Percentiles rank a stretch among this genome's conserved stretches.
phyloP scores from a whole-genome alignment of 2,329 filamentous ascomycete genomes.

The Emydomyces testavorans region DNA sequence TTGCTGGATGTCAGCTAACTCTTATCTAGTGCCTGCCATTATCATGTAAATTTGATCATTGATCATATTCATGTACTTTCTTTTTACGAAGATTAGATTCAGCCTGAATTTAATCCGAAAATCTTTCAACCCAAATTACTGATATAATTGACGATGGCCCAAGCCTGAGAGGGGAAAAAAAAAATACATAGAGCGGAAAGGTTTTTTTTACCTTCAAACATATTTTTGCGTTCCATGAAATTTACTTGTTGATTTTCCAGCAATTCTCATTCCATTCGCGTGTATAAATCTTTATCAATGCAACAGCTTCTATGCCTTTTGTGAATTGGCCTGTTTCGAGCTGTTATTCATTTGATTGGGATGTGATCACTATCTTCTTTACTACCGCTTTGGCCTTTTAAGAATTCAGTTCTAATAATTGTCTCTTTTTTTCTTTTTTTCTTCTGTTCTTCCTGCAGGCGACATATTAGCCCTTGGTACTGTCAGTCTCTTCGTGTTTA shows the following conservation, averaged over 20 bases:
- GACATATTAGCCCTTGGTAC: too few species aligned
- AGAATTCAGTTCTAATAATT: too few species aligned
- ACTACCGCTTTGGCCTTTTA: too few species aligned
- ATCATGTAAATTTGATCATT: constrained; percentile 35
- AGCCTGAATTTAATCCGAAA: constrained; percentile 20
- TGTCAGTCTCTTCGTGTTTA: too few species aligned
- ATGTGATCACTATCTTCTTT: too few species aligned
- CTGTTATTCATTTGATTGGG: too few species aligned
- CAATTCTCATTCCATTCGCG: not conserved
- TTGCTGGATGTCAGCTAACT: not conserved
- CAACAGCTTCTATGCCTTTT: not conserved
- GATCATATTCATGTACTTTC: not conserved
- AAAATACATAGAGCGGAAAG: constrained; percentile 9
- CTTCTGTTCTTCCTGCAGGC: too few species aligned
- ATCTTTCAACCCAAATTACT: constrained; percentile 19
- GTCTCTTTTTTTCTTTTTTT: too few species aligned
- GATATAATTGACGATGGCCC: constrained; percentile 10
- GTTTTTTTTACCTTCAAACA: constrained; percentile 7
- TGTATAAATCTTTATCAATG: constrained; percentile 1
- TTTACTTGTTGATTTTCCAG: constrained; percentile 12
- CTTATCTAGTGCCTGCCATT: constrained; percentile 35
- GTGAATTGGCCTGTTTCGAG: too few species aligned
- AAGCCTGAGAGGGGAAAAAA: constrained; percentile 4
- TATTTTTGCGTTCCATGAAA: constrained; percentile 4
- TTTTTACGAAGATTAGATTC: constrained; percentile 1